Conservation (phyloP, 2,329 filamentous ascomycete species). For the Helicocarpus griseus region DNA sequence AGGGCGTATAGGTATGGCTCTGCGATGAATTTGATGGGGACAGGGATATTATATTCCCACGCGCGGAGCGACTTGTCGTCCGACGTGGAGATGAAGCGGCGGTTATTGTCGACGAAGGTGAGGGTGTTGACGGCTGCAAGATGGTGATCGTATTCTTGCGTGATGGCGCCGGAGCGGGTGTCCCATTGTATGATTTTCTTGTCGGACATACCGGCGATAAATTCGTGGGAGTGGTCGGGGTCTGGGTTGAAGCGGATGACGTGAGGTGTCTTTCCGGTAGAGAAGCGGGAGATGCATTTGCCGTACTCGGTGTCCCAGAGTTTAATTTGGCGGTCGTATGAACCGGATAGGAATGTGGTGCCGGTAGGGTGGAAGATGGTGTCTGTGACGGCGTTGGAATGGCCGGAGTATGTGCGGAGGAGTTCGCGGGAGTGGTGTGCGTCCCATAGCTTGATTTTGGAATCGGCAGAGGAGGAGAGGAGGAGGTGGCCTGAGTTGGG, state of each 20-base stretch:
- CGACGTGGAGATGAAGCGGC: constrained; percentile 94
- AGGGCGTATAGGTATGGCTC: constrained; percentile 98
- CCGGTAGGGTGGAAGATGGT: constrained; percentile 77
- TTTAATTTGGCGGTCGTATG: constrained; percentile 93
- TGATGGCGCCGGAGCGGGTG: constrained; percentile 67
- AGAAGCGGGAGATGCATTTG: constrained; percentile 76
- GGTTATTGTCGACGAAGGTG: constrained; percentile 87
- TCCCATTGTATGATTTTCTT: constrained; percentile 99
- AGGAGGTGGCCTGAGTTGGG: constrained; percentile 79
- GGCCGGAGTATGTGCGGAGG: constrained; percentile 81
- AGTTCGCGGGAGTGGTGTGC: constrained; percentile 83
- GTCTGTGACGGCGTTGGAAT: constrained; percentile 82
- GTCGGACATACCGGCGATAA: constrained; percentile 92
- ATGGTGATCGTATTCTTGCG: constrained; percentile 98
- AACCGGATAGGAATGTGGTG: constrained; percentile 77
- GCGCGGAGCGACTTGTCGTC: constrained; percentile 94
- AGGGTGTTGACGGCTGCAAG: constrained; percentile 97
- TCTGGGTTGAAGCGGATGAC: constrained; percentile 88
- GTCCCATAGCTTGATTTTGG: constrained; percentile 89
- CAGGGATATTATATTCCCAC: constrained; percentile 98
- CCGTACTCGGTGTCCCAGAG: constrained; percentile 98
- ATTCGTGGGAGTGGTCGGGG: constrained; percentile 69
- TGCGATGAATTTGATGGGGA: constrained; percentile 96
- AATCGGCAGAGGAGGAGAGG: constrained; percentile 80
- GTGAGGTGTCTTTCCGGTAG: constrained; percentile 89